These are phyloP conservation scores for Phoma herbarum DNA, from an alignment of 2,329 filamentous ascomycete genomes.

Conservation along the genomic window DNA sequence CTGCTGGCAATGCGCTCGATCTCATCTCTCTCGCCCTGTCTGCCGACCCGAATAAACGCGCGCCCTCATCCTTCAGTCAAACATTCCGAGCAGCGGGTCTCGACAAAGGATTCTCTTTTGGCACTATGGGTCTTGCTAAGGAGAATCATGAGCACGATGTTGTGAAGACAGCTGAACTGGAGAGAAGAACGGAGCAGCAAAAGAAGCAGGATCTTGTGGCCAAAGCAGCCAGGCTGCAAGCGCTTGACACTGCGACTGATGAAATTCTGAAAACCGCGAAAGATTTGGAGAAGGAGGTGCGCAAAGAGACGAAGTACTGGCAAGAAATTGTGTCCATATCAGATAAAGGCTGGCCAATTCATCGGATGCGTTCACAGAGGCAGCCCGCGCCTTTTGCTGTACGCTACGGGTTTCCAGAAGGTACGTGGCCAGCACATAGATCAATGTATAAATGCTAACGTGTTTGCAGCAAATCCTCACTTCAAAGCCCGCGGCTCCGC, in stretches of 20 bases:
- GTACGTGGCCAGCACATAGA: constrained; percentile 47
- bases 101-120: constrained; percentile 49
- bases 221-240: constrained; percentile 79
- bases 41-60: constrained; percentile 38
- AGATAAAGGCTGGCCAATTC: constrained; percentile 83
- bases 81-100: constrained; percentile 38
- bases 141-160: constrained; percentile 32
- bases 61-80: constrained; percentile 39
- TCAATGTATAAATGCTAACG: neutral
- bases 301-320: constrained; percentile 88
- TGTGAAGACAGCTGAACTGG: constrained; percentile 30
- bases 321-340: constrained; percentile 82
- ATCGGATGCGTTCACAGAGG: constrained; percentile 40
- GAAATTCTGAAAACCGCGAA: constrained; percentile 75
- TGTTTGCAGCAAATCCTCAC: constrained; percentile 58
- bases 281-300: constrained; percentile 78
- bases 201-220: constrained; percentile 60
- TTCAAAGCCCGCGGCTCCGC: constrained; percentile 79
- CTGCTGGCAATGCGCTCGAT: constrained; percentile 45
- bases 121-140: constrained; percentile 41
- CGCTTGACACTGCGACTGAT: constrained; percentile 77
- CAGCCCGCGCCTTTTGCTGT: constrained; percentile 84
- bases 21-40: constrained; percentile 46
- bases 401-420: constrained; percentile 87
- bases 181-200: constrained; percentile 45